Conservation (phyloP, 2,329 filamentous ascomycete species). For the Stylonectria norvegica region DNA sequence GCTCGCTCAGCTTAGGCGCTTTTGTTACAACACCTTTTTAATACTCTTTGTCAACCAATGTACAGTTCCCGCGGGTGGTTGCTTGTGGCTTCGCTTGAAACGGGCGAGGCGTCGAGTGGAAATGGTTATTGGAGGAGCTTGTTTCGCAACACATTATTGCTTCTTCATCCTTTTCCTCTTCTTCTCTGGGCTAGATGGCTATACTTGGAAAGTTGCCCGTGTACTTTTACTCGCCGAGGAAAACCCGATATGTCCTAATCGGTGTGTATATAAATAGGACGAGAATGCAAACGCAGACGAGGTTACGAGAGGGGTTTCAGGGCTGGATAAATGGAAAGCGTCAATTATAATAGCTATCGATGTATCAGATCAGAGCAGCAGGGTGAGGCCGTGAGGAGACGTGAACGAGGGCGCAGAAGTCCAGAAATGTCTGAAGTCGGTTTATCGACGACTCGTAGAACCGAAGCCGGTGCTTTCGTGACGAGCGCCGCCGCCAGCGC, state of each 20-base stretch:
- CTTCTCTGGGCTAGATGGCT: conserved; percentile 28
- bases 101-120: too few species aligned
- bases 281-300: conserved; percentile 7
- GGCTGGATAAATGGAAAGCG: conserved; percentile 29
- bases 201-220: conserved; percentile 27
- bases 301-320: conserved; percentile 12
- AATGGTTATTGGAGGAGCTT: too few species aligned
- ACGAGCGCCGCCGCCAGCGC: conserved; percentile 42
- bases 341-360: conserved; percentile 16
- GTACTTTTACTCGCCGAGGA: conserved; percentile 26
- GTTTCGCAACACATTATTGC: too few species aligned
- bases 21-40: conserved; percentile 25
- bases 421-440: too few species aligned
- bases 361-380: not conserved
- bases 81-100: too few species aligned
- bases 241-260: conserved; percentile 7
- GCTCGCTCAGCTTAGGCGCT: conserved; percentile 10
- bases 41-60: conserved; percentile 22
- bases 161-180: not conserved
- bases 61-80: too few species aligned
- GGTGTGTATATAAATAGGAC: conserved; percentile 25
- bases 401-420: too few species aligned
- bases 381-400: too few species aligned
- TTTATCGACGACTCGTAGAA: conserved; percentile 58
- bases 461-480: conserved; percentile 72